Evolutionary conservation across 129 eudicot species (phyloP), one percentile per base, ranked within the genome.

Genomic region (Deinandra increscens): DNA sequence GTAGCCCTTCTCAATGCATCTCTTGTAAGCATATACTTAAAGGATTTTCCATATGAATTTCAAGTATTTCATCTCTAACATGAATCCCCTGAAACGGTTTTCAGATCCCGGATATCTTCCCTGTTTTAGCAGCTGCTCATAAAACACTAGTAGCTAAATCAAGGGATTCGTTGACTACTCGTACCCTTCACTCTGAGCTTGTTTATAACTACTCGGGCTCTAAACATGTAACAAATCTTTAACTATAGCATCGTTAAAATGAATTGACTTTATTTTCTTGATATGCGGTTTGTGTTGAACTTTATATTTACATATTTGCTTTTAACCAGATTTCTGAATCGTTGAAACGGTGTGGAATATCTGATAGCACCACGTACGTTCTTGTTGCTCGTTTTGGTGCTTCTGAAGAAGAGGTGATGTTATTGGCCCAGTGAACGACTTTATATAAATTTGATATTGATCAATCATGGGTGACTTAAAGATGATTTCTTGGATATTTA

Each of bases 151-250:
- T 86, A 54, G 80, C 95, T 29, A 89, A 89, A 76, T 84, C 87
- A 49, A 84, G 95, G 68, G 90, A 81, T 18, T 83, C 98, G 2
- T 59, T 93, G 71, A 85, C 90, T 43, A 89, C 98, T 50, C 83
- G 90, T 39, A 87, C 95, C 11, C 81, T 81, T 38, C 97, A 89
- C 80, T 93, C 97, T 7, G 99, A 89, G 86, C 89, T 93, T 33
- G 98, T 93, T 56, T 93, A 89, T 81, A 93, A 89, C 68, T 93
- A 87, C 82, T 89, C 99, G 0, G 99, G 97, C 39, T 93, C 99
- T 66, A 93, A 89, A 72, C 99, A 93, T 85, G 97, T 93, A 85
- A 78, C 44, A 17, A 66, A 0, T 53, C 26, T 50, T 49, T 41
- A 37, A 12, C 70, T 13, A 29, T 50, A 51, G 4, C 7, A 42